Evolutionary conservation across 2,329 filamentous ascomycete species (phyloP), one percentile per base, ranked within the genome.

Genomic region (Juglanconis oblonga): DNA sequence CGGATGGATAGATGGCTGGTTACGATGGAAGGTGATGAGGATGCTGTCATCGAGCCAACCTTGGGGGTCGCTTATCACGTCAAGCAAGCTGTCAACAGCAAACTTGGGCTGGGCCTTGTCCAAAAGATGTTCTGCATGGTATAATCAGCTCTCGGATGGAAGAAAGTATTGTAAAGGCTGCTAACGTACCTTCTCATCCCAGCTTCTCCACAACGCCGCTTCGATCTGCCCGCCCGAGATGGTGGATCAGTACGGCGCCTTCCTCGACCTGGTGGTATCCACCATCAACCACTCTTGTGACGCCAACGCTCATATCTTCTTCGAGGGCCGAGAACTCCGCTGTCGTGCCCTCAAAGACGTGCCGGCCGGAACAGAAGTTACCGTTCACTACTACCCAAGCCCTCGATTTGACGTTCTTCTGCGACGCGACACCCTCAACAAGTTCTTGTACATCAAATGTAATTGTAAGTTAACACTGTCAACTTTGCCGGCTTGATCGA

Each of bases 221-320:
- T 52, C 57, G 8, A 64, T 72, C 31, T 61, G 68, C 2, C 55
- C 62, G 3, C 33, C 70, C 1, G 63, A 65, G 17, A 49, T 62
- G n/a, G 64, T 64, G 5, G 54, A 62, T 7, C 52, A 58, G 1
- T 59, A 67, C 45, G 73, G 72, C 5, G 64, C 60, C n/a, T 69
- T 62, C 13, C 60, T 76, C n/a, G 71, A 75, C 36, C 52, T 71
- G 11, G 57, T 67, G 2, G 66, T 67, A 1, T 67, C 72, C 11
- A 60, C 69, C 38, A 70, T 75, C 57, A 76, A 76, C 62, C 73
- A 76, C 64, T 71, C 67, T 0, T 77, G 74, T 57, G 65, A 70
- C 1, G 71, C 73, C 9, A 77, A 76, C 44, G 68, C 69, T 2
- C 64, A 70, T 38, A 62, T 71, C 33, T 70, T 70, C 52, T 70